A percentile compares a stretch with the other conserved stretches of the same genome.
Evolutionary conservation across 2,329 filamentous ascomycete genomes (phyloP).

Genomic region (Alternaria incomplexa): DNA sequence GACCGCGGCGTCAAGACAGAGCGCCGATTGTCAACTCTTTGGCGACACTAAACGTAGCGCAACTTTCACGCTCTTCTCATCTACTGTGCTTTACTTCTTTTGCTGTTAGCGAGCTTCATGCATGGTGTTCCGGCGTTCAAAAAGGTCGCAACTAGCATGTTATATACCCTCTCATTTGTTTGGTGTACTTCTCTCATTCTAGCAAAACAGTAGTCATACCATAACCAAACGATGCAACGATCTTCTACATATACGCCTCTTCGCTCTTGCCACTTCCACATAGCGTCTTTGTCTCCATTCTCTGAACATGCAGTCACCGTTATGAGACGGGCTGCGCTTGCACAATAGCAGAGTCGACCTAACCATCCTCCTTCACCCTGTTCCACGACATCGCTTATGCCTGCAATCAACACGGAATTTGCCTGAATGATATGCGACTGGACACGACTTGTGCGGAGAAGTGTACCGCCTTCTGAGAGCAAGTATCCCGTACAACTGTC

Average conservation of each 20-base stretch:
- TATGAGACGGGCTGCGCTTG: background rate
- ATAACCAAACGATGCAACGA: background rate
- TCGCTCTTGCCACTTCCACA: background rate
- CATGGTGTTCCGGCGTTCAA: background rate
- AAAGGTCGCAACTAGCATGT: conserved; percentile 10
- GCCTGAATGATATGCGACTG: background rate
- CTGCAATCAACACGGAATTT: background rate
- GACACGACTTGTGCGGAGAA: background rate
- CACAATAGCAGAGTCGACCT: background rate
- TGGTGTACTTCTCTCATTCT: background rate
- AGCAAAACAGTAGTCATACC: background rate
- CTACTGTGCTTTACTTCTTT: background rate
- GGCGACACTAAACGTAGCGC: conserved; percentile 8
- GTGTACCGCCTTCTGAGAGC: background rate
- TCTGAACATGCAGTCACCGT: background rate
- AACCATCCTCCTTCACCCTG: background rate
- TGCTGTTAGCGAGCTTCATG: background rate
- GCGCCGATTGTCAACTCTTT: conserved; percentile 15
- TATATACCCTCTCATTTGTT: conserved; percentile 25
- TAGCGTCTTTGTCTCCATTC: background rate
- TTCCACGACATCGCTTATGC: background rate
- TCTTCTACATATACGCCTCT: background rate
- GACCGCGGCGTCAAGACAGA: conserved; percentile 17
- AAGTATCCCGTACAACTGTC: background rate
- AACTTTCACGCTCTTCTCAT: background rate